Base-by-base conservation (phyloP, 805 yeast genomes). In the Saccharomyces jurei region DNA sequence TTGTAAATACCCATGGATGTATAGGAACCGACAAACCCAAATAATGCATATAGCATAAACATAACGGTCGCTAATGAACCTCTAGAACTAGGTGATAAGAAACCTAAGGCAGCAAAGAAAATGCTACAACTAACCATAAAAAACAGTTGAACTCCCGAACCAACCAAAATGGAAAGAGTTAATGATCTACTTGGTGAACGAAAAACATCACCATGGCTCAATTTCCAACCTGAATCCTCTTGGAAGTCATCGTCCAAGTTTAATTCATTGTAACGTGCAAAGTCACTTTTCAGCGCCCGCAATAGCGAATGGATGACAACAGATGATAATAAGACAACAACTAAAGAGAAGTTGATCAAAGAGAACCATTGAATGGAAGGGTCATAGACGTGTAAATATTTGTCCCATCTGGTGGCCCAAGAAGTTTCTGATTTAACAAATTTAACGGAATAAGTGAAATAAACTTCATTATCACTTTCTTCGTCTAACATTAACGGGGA, bases 391-490 rank as follows among this genome's bases (percentile, higher is more conserved):
- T 89, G 95, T 64, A 94, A 77, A 69, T 94, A 94, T 71, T 89
- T 89, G 71, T 94, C 99, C 99, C 99, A 94, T 74, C 99, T 84
- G 2, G 98, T 92, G 32, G 97, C 98, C 98, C 98, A 94, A 3
- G 83, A 81, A 2, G 94, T 87, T 5, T 75, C 77, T 8, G 92
- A 85, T 53, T 79, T 80, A 22, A 73, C 69, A 77, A 92, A 94
- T 36, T 68, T 73, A 21, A 92, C 94, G 2, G 94, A 84, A 71
- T 94, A 94, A n/a, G 96, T 81, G 74, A 82, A 94, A 21, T 77
- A 67, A n/a, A 92, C 96, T 1, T 69, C 67, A 5, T 84, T 78
- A 36, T 78, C 82, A 13, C 66, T 67, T 22, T 77, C 78, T 50
- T 78, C 78, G 50, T 72, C 73, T 61, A 89, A 75, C 2, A 63